Evolutionary conservation across 768 basidiomycete species (phyloP).

Genomic region (Suillus subalutaceus): DNA sequence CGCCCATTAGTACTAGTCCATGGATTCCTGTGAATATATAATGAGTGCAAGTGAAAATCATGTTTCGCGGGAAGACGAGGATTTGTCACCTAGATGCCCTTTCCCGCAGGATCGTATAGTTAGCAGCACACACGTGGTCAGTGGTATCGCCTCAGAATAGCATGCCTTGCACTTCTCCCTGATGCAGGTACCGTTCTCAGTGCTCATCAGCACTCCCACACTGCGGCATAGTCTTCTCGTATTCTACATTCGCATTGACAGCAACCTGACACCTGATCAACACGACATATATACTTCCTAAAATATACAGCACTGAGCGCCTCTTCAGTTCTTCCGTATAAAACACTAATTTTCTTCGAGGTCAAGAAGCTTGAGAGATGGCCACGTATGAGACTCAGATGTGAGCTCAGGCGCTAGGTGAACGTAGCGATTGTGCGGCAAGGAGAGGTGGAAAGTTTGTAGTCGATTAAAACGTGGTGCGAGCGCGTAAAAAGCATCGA

Average conservation of each 20-base stretch:
- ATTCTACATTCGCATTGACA: not conserved
- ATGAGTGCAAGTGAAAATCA: not conserved
- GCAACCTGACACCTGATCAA: not conserved
- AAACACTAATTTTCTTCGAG: not conserved
- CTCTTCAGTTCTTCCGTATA: not conserved
- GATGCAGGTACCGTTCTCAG: not conserved
- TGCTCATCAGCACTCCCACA: not conserved
- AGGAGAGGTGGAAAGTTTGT: not conserved
- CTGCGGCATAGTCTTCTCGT: not conserved
- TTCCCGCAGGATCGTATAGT: not conserved
- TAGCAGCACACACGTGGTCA: not conserved
- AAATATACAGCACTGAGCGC: not conserved
- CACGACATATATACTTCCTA: not conserved
- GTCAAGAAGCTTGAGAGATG: not conserved
- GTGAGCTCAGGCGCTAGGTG: slow-evolving; percentile 2
- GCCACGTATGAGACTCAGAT: slow-evolving; percentile 1
- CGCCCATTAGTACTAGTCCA: slow-evolving; percentile 2
- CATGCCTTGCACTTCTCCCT: not conserved
- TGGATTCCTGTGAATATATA: not conserved
- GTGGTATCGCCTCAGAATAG: not conserved
- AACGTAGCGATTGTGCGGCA: slow-evolving; percentile 1
- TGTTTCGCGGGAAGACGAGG: not conserved
- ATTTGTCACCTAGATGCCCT: not conserved
- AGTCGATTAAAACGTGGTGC: not conserved
- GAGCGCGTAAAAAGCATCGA: not conserved